Evolutionary conservation across 495 filamentous ascomycete species (phyloP).

Genomic region (Echria macrotheca): DNA sequence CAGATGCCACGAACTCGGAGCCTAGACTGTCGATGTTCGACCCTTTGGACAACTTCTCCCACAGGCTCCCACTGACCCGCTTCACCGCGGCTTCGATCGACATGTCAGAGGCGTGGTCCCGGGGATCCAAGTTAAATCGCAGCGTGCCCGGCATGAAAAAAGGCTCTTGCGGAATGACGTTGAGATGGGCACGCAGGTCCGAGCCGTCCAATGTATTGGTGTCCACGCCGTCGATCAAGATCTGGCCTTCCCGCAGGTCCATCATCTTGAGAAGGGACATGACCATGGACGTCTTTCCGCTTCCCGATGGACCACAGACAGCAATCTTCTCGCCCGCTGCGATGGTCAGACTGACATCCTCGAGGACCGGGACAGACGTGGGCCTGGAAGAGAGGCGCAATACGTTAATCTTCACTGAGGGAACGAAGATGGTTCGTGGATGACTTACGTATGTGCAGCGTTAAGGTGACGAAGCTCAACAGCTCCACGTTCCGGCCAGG

Average conservation of each 20-base stretch:
- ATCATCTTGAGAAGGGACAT: conserved; percentile 4
- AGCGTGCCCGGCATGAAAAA: conserved; percentile 43
- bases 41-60: background rate
- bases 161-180: conserved; percentile 46
- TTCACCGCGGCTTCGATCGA: conserved; percentile 2
- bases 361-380: background rate
- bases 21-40: conserved; percentile 33
- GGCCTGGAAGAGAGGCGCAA: background rate
- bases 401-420: too few species aligned
- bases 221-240: conserved; percentile 10
- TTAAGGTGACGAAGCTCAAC: too few species aligned
- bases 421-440: too few species aligned
- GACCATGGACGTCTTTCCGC: conserved; percentile 10
- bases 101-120: background rate
- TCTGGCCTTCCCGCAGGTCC: background rate
- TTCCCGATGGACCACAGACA: conserved; percentile 11
- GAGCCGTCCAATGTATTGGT: background rate
- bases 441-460: too few species aligned
- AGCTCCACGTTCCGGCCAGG: too few species aligned
- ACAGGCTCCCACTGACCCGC: conserved; percentile 7
- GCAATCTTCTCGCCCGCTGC: conserved; percentile 3
- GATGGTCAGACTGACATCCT: conserved; percentile 1
- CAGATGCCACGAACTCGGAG: conserved; percentile 41
- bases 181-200: conserved; percentile 1
- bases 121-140: conserved; percentile 38